These are phyloP conservation scores for Sonneratia caseolaris DNA, from an alignment of 345 rosid species.

Conservation along the genomic window DNA sequence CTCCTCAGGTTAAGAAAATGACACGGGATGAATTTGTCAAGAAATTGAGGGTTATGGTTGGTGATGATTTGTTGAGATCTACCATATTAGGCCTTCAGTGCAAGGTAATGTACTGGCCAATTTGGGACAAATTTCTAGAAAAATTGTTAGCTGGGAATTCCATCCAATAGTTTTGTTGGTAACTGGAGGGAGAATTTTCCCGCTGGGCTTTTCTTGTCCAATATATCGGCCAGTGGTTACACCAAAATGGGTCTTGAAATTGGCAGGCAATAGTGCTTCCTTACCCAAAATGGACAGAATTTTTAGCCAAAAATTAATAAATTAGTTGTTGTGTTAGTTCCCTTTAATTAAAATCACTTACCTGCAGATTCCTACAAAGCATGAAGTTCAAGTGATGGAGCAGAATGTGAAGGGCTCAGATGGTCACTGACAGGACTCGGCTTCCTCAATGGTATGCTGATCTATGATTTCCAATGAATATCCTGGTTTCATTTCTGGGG, in stretches of 20 bases:
- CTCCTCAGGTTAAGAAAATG: conserved; percentile 51
- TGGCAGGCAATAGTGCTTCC: too few species aligned
- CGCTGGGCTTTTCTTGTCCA: too few species aligned
- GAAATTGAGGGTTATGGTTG: conserved; percentile 53
- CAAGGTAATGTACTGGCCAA: conserved; percentile 27
- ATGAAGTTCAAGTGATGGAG: background rate
- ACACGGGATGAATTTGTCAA: conserved; percentile 62
- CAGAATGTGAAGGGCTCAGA: conserved; percentile 4
- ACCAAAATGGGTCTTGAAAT: too few species aligned
- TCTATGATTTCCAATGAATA: background rate
- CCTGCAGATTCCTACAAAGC: conserved; percentile 2
- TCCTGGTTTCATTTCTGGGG: background rate
- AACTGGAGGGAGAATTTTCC: too few species aligned
- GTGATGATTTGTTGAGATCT: conserved; percentile 64
- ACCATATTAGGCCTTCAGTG: conserved; percentile 67
- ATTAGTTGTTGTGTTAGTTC: background rate
- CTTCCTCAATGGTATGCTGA: background rate
- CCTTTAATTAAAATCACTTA: background rate
- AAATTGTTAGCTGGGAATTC: too few species aligned
- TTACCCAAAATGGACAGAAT: too few species aligned
- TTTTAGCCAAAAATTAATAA: too few species aligned
- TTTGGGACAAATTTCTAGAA: too few species aligned
- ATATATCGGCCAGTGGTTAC: too few species aligned
- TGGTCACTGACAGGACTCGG: background rate
- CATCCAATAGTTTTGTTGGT: too few species aligned